Evolutionary conservation across 129 eudicot species (phyloP).

Genomic region (Daucus carota): DH1_v3.0 NC_030387.2:115501-116000

Average conservation of each 20-base stretch:
- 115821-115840: slow-evolving; percentile 35
- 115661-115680: neutral
- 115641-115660: neutral
- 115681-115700: neutral
- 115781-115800: neutral
- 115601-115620: neutral
- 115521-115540: neutral
- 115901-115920: slow-evolving; percentile 69
- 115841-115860: slow-evolving; percentile 52
- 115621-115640: neutral
- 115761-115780: neutral
- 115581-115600: no score
- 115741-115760: neutral
- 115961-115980: neutral
- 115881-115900: slow-evolving; percentile 75
- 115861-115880: slow-evolving; percentile 76
- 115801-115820: slow-evolving; percentile 51
- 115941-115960: neutral
- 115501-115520: neutral
- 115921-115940: slow-evolving; percentile 38
- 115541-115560: neutral
- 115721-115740: neutral
- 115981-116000: neutral
- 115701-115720: neutral
- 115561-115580: neutral